phyloP scores from a whole-genome alignment of 331 rosid genomes.

The Quercus lobata region DNA sequence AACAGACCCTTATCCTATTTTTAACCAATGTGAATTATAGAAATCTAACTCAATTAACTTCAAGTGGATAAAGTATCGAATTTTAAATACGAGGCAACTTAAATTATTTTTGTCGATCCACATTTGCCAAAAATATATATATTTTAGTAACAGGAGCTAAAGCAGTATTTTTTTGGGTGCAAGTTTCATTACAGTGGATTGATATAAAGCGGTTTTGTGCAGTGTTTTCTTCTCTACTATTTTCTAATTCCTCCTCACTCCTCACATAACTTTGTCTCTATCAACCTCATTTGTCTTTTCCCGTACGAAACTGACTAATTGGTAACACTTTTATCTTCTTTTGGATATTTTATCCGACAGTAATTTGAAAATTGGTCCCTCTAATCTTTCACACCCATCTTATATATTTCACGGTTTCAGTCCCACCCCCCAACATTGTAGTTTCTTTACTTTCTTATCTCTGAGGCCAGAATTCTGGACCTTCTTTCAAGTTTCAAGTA shows the following conservation, averaged over 20 bases:
- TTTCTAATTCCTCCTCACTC: no score
- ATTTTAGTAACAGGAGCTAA: no score
- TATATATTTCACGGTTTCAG: background rate
- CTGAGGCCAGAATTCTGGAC: background rate
- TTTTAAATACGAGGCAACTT: no score
- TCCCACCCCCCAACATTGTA: background rate
- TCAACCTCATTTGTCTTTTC: background rate
- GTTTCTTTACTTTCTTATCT: no score
- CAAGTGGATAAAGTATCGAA: fast-evolving
- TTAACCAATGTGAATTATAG: fast-evolving
- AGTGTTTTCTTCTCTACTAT: background rate
- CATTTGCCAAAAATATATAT: no score
- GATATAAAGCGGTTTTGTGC: background rate
- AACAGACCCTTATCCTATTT: no score
- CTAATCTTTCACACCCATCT: background rate
- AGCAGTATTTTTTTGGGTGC: no score
- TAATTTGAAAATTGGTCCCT: background rate
- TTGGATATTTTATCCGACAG: background rate
- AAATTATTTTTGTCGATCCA: fast-evolving
- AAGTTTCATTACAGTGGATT: background rate
- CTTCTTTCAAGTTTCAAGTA: background rate
- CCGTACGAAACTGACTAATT: no score
- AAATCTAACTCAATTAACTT: fast-evolving
- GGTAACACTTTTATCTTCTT: background rate
- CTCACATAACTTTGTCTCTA: background rate